phyloP scores from a whole-genome alignment of 768 basidiomycete genomes.

The Termitomyces eurrhizus region DNA sequence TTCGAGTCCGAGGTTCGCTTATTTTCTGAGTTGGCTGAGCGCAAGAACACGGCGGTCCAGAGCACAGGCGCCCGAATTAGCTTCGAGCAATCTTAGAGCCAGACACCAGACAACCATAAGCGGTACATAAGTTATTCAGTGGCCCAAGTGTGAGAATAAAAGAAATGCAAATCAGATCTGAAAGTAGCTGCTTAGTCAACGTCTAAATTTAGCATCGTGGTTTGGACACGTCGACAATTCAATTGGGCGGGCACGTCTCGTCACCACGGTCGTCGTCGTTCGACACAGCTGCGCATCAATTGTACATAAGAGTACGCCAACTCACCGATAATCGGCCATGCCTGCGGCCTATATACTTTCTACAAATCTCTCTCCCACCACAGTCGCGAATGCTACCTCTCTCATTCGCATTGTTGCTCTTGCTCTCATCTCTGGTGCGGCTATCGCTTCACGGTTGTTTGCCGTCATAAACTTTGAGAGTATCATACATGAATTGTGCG shows the following conservation, averaged over 20 bases:
- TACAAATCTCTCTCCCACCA: conserved; percentile 61
- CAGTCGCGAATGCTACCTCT: conserved; percentile 84
- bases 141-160: not conserved
- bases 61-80: not conserved
- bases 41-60: not conserved
- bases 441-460: conserved; percentile 93
- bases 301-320: conserved; percentile 14
- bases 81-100: not conserved
- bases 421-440: conserved; percentile 87
- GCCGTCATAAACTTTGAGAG: conserved; percentile 98
- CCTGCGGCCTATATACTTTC: conserved; percentile 72
- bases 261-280: not conserved
- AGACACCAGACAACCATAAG: no score
- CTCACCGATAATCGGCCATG: conserved; percentile 45
- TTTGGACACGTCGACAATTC: conserved; percentile 19
- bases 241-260: conserved; percentile 3
- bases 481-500: conserved; percentile 99
- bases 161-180: no score
- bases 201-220: conserved; percentile 13
- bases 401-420: conserved; percentile 90
- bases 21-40: not conserved
- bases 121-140: no score
- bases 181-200: conserved; percentile 9
- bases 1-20: not conserved
- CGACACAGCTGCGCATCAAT: not conserved